Evolutionary conservation across 2,329 filamentous ascomycete species (phyloP), one percentile per base, ranked within the genome.

Genomic region (Trichocomaceae sp.): DNA sequence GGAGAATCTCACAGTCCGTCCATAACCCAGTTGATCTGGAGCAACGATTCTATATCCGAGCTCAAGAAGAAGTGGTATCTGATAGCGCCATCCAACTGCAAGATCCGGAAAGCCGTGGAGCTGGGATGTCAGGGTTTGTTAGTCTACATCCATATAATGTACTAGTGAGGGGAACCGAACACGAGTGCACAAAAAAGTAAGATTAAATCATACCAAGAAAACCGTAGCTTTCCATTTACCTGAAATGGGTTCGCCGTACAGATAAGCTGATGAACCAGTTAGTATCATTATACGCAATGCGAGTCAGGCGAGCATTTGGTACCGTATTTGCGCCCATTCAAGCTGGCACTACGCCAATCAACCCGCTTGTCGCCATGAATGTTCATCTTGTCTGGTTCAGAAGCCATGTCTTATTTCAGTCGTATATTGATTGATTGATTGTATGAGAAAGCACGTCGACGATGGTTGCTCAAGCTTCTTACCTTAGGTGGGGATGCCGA

Each of bases 1-100:
- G 20, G 35, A 37, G 39, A 31, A 51, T 26, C 66, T 58, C 68
- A 81, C 86, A 23, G 88, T 93, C 56, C 83, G 80, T 23, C 87
- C 88, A 69, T 93, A 97, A 59, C 92, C 92, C 63, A 95, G 80
- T 78, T 90, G 85, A 71, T 96, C 90, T 0, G 90, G 87, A 10
- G 83, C 88, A 22, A 97, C 83, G 53, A 96, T 89, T 54, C 87
- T 83, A 60, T 92, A 81, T 20, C 86, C 86, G 55, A 89, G 77
- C 5, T 84, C 79, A 33, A 87, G 71, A 20, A 97, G 79, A 62
- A 83, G 72, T 0, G 91, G 90, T 57, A 96, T 87, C 71, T 96
- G 91, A 72, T 88, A 86, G 58, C 91, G 85, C 92, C 92, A 97
- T 66, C 87, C 90, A 66, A 90, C 84, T 8, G 83, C 82, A 17